Conservation (phyloP, 148 eudicot species). For the Camellia granthamiana region DNA sequence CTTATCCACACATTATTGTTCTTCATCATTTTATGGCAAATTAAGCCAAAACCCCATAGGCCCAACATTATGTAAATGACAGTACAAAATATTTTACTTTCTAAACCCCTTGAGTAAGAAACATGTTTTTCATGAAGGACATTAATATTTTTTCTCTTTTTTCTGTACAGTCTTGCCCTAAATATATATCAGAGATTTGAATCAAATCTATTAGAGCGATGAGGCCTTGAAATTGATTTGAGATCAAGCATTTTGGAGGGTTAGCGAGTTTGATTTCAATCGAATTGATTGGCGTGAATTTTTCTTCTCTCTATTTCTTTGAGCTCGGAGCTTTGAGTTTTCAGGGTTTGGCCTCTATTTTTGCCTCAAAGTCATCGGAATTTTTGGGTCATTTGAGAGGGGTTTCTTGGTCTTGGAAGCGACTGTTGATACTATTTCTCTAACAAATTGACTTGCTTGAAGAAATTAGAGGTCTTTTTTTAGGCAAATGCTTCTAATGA, state of each 20-base stretch:
- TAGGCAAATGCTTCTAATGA: no score
- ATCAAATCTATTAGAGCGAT: not conserved
- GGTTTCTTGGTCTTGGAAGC: conserved; percentile 5
- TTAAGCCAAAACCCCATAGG: no score
- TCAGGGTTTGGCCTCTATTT: conserved; percentile 38
- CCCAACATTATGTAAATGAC: no score
- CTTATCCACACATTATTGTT: no score
- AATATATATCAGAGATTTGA: no score
- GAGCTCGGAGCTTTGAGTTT: conserved; percentile 49
- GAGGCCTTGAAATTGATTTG: conserved; percentile 70
- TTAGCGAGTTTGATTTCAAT: conserved; percentile 37
- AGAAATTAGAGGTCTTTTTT: conserved; percentile 18
- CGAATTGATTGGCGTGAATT: conserved; percentile 34
- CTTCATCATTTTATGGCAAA: no score
- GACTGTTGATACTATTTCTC: conserved; percentile 40
- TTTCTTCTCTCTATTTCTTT: conserved; percentile 75
- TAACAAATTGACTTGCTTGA: conserved; percentile 65
- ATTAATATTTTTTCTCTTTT: no score
- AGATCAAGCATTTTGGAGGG: conserved; percentile 56
- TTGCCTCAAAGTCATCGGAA: conserved; percentile 38
- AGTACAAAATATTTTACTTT: no score
- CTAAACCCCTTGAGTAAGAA: no score
- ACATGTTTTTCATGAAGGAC: no score
- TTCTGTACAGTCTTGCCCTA: no score
- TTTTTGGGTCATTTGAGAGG: conserved; percentile 61